Percentiles rank a stretch among this genome's conserved stretches.
Conservation (phyloP, 768 basidiomycete genomes). For the Xerocomellus amylosporus region DNA sequence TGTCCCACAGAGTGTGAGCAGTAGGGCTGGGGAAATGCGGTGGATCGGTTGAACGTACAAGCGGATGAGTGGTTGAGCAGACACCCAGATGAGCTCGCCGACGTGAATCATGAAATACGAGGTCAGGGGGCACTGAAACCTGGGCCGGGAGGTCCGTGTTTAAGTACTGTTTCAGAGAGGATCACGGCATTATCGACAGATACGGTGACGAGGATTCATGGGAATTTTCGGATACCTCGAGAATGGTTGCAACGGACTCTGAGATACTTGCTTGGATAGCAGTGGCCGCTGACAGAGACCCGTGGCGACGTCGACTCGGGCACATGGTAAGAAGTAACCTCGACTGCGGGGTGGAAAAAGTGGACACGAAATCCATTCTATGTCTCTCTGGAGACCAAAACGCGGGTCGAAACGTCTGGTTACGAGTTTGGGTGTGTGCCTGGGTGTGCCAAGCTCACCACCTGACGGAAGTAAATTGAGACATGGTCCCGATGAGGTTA, state of each 20-base stretch:
- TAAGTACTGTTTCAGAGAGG: slow-evolving; percentile 2
- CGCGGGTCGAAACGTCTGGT: too few relatives aligned
- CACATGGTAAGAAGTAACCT: neutral
- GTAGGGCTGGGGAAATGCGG: neutral
- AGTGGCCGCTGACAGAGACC: neutral
- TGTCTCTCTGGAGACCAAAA: too few relatives aligned
- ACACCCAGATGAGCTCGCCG: slow-evolving; percentile 60
- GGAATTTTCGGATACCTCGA: neutral
- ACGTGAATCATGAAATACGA: slow-evolving; percentile 24
- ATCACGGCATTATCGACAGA: slow-evolving; percentile 1
- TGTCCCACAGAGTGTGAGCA: slow-evolving; percentile 23
- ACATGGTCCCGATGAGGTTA: neutral
- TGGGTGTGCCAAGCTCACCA: neutral
- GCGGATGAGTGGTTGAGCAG: slow-evolving; percentile 56
- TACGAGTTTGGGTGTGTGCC: neutral
- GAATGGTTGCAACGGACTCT: too few relatives aligned
- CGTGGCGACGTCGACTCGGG: neutral
- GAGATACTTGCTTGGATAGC: neutral
- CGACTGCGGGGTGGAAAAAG: neutral
- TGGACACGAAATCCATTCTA: neutral
- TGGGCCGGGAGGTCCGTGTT: neutral
- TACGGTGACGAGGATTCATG: neutral
- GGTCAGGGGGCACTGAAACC: neutral
- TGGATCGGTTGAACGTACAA: slow-evolving; percentile 41
- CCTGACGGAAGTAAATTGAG: neutral